These are phyloP conservation scores for Aspergillus felis DNA, from an alignment of 2,329 filamentous ascomycete genomes.

Conservation along the genomic window DNA sequence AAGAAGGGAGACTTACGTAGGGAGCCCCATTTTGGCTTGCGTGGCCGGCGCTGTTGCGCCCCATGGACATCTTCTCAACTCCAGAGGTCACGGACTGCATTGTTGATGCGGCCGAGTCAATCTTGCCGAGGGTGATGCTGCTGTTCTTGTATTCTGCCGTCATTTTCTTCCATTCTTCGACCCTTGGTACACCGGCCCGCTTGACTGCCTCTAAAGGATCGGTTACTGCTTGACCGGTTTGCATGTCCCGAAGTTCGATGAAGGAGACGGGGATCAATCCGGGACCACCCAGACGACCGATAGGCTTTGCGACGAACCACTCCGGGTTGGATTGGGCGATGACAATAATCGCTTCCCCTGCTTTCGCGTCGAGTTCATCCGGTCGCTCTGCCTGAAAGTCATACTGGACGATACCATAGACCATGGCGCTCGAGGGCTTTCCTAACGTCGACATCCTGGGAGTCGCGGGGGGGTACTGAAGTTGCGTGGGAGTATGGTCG, in stretches of 20 bases:
- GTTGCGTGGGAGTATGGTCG: constrained; percentile 19
- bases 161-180: constrained; percentile 99
- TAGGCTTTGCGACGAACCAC: constrained; percentile 99
- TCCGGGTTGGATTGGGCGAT: constrained; percentile 98
- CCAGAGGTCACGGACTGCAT: constrained; percentile 62
- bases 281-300: constrained; percentile 89
- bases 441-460: constrained; percentile 46
- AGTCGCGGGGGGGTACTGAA: constrained; percentile 24
- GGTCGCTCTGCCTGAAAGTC: constrained; percentile 92
- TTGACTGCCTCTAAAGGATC: constrained; percentile 83
- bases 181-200: constrained; percentile 83
- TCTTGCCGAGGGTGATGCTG: constrained; percentile 92
- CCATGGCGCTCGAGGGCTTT: constrained; percentile 70
- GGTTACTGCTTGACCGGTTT: constrained; percentile 72
- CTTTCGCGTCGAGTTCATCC: constrained; percentile 94
- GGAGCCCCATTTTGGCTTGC: constrained; percentile 48
- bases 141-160: constrained; percentile 98
- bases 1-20: constrained; percentile 44
- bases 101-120: constrained; percentile 51
- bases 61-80: constrained; percentile 76
- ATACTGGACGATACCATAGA: constrained; percentile 95
- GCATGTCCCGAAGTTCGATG: constrained; percentile 93
- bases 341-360: constrained; percentile 94
- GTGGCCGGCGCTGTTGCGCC: constrained; percentile 49
- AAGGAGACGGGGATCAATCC: constrained; percentile 95